Conservation (phyloP, 139 green algal species). For the Trebouxia sp. region DNA sequence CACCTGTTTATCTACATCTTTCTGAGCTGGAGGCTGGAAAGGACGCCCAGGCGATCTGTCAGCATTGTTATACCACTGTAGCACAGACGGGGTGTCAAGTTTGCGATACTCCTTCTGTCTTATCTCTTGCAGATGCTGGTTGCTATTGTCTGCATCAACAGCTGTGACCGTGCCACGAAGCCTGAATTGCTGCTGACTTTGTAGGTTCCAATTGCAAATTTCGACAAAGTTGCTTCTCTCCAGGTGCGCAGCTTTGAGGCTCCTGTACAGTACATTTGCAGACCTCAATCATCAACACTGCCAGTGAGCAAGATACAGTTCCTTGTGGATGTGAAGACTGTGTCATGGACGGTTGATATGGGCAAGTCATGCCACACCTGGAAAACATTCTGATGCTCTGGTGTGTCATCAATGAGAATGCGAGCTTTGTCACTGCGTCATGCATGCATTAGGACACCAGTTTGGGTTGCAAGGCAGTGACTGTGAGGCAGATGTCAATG, state of each 20-base stretch:
- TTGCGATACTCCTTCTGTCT: neutral
- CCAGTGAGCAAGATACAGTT: neutral
- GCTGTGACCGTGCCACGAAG: neutral
- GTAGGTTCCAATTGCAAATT: neutral
- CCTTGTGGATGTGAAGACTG: neutral
- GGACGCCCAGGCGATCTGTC: neutral
- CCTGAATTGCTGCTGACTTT: slow-evolving; percentile 23
- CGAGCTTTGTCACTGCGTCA: neutral
- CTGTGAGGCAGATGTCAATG: neutral
- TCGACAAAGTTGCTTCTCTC: neutral
- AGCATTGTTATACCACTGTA: neutral
- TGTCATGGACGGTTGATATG: neutral
- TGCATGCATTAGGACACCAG: neutral
- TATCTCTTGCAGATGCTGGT: neutral
- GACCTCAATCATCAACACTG: neutral
- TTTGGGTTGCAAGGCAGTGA: neutral
- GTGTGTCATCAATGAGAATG: neutral
- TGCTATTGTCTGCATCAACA: neutral
- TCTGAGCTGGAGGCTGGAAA: neutral
- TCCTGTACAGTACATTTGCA: neutral
- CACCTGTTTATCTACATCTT: neutral
- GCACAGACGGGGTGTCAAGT: neutral
- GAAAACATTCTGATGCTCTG: neutral
- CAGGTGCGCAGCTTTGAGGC: slow-evolving; percentile 11
- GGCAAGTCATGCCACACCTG: neutral